Evolutionary conservation across 352 stramenopile genomes (phyloP).

Genomic region (Pythium folliculosum): DNA sequence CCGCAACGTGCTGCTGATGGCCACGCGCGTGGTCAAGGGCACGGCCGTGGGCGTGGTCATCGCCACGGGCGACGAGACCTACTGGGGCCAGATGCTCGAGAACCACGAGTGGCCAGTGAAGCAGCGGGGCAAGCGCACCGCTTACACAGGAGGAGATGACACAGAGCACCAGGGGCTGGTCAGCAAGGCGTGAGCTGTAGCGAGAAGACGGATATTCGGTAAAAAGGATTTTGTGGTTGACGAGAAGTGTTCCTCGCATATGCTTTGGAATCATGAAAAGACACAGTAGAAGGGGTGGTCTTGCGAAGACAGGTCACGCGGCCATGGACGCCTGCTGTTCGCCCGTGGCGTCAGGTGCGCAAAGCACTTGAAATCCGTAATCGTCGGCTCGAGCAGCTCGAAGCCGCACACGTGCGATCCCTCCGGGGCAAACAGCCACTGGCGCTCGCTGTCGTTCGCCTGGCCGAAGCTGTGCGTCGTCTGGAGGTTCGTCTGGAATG

Average conservation of each 20-base stretch:
- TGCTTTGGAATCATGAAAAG: no score
- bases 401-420: neutral
- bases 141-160: slow-evolving; percentile 3
- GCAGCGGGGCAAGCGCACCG: neutral
- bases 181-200: slow-evolving; percentile 11
- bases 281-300: no score
- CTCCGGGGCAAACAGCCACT: neutral
- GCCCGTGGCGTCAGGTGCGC: neutral
- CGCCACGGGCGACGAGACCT: slow-evolving; percentile 66
- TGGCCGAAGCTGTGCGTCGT: slow-evolving; percentile 1
- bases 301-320: no score
- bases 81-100: slow-evolving; percentile 67
- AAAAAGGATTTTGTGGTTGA: no score
- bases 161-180: slow-evolving; percentile 17
- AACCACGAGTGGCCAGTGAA: slow-evolving; percentile 60
- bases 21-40: slow-evolving; percentile 52
- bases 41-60: slow-evolving; percentile 67
- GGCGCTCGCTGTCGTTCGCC: neutral
- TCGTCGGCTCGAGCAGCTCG: neutral
- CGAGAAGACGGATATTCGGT: no score
- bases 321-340: neutral
- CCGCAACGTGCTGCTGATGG: slow-evolving; percentile 76
- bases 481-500: slow-evolving; percentile 2
- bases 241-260: no score
- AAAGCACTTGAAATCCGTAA: neutral